Conservation (phyloP, 2,329 filamentous ascomycete species). For the Tolypocladium endophyticum region DNA sequence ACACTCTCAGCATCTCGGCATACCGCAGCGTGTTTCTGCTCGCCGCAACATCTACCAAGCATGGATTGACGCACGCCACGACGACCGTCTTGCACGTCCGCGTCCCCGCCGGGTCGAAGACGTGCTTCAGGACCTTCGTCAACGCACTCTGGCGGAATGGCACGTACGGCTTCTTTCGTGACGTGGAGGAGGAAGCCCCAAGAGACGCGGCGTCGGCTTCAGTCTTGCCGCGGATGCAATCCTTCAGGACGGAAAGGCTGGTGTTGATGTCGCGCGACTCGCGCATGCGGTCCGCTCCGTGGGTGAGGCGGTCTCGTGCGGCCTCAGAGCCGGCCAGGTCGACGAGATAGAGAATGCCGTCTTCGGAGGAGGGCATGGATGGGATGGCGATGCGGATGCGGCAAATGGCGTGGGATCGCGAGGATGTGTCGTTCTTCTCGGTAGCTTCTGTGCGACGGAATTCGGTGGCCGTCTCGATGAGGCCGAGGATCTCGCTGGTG, state of each 20-base stretch:
- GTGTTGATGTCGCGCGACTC: constrained; percentile 37
- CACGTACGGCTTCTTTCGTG: constrained; percentile 14
- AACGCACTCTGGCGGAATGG: constrained; percentile 35
- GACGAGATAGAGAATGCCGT: constrained; percentile 34
- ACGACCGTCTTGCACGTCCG: constrained; percentile 31
- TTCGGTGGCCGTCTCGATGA: constrained; percentile 25
- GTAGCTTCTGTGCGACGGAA: constrained; percentile 32
- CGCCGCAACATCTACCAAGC: constrained; percentile 28
- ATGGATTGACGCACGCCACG: constrained; percentile 36
- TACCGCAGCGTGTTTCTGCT: constrained; percentile 39
- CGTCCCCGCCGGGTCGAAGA: constrained; percentile 32
- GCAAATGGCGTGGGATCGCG: constrained; percentile 37
- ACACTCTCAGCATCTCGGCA: constrained; percentile 33
- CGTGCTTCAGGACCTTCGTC: constrained; percentile 37
- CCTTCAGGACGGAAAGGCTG: constrained; percentile 38
- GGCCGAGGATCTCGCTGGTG: constrained; percentile 15
- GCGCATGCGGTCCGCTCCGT: constrained; percentile 31
- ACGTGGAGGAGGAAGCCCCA: not conserved
- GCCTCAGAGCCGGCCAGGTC: constrained; percentile 39
- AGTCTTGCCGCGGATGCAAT: constrained; percentile 37
- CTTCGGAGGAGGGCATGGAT: constrained; percentile 14
- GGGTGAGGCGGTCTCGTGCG: constrained; percentile 28
- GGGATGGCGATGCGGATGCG: constrained; percentile 31
- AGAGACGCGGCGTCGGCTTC: constrained; percentile 21
- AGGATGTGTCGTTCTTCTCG: constrained; percentile 34